Conservation (phyloP, 1,284 basidiomycete species). For the Schizophyllum commune region DNA sequence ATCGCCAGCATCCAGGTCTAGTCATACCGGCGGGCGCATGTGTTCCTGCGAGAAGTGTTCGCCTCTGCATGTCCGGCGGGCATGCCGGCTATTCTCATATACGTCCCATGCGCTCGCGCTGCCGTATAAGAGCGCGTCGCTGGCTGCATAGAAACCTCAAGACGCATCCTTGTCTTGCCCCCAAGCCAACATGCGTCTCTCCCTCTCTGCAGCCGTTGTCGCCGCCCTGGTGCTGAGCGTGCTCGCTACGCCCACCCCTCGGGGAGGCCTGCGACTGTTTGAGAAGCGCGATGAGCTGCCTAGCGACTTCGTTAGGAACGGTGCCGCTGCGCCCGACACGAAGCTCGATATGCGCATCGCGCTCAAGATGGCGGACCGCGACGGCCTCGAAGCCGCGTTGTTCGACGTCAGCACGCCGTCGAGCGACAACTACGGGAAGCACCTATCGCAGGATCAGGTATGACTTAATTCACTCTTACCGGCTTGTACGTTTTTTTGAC, state of each 20-base stretch:
- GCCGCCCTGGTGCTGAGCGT: not conserved
- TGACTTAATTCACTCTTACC: constrained; percentile 50
- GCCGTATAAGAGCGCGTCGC: not conserved
- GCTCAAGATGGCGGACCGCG: constrained; percentile 57
- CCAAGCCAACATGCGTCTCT: not conserved
- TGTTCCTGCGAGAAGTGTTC: no score
- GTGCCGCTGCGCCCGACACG: constrained; percentile 30
- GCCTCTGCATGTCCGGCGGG: no score
- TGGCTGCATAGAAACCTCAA: not conserved
- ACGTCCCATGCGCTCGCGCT: not conserved
- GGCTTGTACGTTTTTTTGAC: constrained; percentile 33
- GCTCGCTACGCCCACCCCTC: not conserved
- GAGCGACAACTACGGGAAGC: constrained; percentile 56
- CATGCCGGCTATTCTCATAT: not conserved
- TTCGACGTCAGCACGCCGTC: constrained; percentile 60
- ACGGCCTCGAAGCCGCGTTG: constrained; percentile 49
- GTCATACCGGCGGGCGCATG: no score
- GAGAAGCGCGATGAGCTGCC: not conserved
- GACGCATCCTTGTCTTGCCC: not conserved
- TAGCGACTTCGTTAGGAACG: not conserved
- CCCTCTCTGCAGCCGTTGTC: not conserved
- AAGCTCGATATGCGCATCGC: constrained; percentile 46
- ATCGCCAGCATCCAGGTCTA: no score
- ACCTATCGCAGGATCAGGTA: constrained; percentile 59
- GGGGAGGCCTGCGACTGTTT: not conserved